Evolutionary conservation across 2,329 filamentous ascomycete species (phyloP), one percentile per base, ranked within the genome.

Genomic region (Fusarium cicatricum): DNA sequence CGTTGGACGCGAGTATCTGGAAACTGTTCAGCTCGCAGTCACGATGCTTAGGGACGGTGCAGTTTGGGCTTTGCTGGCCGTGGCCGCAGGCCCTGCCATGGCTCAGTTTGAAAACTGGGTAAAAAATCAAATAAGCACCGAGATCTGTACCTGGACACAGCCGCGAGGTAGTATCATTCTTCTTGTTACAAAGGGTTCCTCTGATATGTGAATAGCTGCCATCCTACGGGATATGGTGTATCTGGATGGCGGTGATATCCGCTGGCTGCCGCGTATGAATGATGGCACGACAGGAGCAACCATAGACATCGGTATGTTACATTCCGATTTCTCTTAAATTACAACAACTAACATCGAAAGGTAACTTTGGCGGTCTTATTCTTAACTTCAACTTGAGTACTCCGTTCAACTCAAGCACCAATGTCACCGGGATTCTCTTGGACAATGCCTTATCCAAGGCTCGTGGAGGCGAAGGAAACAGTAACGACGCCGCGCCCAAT

Each of bases 191-290:
- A 14, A 36, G n/a, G 10, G 41, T 29, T 31, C 31, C 10, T 51
- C 67, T 75, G 47, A 73, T 59, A 31, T 28, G 36, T 11, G 14
- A 31, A 44, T 64, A 88, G 86, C 80, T 58, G 80, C 82, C 32
- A 72, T 86, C 3, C 72, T 90, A 31, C 80, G 81, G 36, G 85
- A 90, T 64, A 86, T 81, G 2, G 73, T 89, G 14, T 90, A 88
- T 66, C 71, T 90, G 17, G 87, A 90, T 68, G 88, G 88, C 32
- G 88, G 88, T 4, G 59, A 69, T 36, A 70, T 88, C 11, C 78
- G 59, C 55, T 89, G 86, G 85, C 59, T 73, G 29, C 78, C 79
- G 3, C 80, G 80, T 11, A 64, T 83, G 44, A 70, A 75, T 3
- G 76, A 84, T 64, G 84, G 82, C 3, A 57, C 66, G 6, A 64